A percentile compares a stretch with the other conserved stretches of the same genome.
Conservation (phyloP, 106 monocot genomes). For the Allium fistulosum region DNA sequence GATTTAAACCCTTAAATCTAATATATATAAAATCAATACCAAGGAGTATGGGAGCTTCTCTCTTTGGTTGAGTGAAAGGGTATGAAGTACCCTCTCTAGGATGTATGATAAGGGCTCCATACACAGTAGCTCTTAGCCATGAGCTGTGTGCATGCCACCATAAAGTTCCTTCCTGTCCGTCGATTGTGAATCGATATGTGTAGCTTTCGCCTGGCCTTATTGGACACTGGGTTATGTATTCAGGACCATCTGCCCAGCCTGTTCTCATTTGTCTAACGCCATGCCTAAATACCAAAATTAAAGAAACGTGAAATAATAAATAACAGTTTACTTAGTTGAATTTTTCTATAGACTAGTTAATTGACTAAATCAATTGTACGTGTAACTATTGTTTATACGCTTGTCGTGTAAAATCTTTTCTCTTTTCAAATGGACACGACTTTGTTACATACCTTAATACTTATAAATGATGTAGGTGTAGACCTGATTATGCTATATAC, state of each 20-base stretch:
- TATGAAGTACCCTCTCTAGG: constrained; percentile 23
- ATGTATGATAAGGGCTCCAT: constrained; percentile 44
- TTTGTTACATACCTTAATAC: background rate
- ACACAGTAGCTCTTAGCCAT: constrained; percentile 52
- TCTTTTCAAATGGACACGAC: background rate
- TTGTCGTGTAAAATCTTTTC: background rate
- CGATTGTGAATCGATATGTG: constrained; percentile 48
- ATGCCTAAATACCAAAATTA: constrained; percentile 27
- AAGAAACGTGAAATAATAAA: background rate
- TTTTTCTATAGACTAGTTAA: background rate
- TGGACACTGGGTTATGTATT: constrained; percentile 60
- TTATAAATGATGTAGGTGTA: too few species aligned
- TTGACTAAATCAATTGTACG: background rate
- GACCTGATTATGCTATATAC: too few species aligned
- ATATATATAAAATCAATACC: constrained; percentile 4
- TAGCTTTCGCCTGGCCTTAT: constrained; percentile 44
- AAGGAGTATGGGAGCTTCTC: constrained; percentile 20
- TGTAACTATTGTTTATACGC: background rate
- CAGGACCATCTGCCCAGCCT: constrained; percentile 63
- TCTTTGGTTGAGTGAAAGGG: constrained; percentile 29
- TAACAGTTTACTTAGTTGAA: background rate
- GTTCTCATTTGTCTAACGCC: constrained; percentile 50
- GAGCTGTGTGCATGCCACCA: constrained; percentile 76
- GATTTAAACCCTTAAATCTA: background rate
- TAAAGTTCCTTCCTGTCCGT: constrained; percentile 47